Evolutionary conservation across 345 rosid genomes (phyloP), one percentile per base, ranked within the genome.

Genomic region (Hibiscus mutabilis): DNA sequence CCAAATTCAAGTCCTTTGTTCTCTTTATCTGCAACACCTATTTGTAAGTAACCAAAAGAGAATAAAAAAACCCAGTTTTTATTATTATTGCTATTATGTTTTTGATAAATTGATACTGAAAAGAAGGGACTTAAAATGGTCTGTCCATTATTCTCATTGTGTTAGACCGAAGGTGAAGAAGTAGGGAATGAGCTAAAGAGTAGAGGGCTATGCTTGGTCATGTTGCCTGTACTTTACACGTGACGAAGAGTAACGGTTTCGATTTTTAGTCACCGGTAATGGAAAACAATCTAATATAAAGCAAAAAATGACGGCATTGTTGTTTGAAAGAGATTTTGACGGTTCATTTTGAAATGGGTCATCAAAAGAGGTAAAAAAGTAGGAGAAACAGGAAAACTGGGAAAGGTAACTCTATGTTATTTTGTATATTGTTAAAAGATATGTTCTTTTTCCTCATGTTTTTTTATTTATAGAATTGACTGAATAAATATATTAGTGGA

Each of bases 201-300:
- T 79, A 85, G 89, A 72, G 98, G 98, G 15, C 74, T 94, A 44
- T 91, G 98, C 72, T 79, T 94, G 59, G 96, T 89, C 47, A 96
- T 0, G 76, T 86, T 71, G 90, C 84, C 0, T 86, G 81, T 75
- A 85, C 92, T 66, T 67, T 79, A 33, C 91, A 84, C 76, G 89
- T 88, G 79, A 89, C 78, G 4, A 82, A 74, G 64, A 79, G 77
- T 71, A 91, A 88, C 70, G 97, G 98, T 16, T 96, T 96, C 12
- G 96, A 94, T 87, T 86, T 83, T 74, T 94, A 97, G 96, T 87
- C 95, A 60, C 93, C 97, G 24, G 86, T 86, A 3, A 84, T 59
- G 81, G 79, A 76, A 46, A 80, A 70, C 68, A 69, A 82, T 64
- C 46, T 72, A 60, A 53, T 71, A 56, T 53, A 65, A 19, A 37